Percentiles rank a stretch among this genome's conserved stretches.
phyloP scores from a whole-genome alignment of 179 eudicot species.

The Gypsophila paniculata region DNA sequence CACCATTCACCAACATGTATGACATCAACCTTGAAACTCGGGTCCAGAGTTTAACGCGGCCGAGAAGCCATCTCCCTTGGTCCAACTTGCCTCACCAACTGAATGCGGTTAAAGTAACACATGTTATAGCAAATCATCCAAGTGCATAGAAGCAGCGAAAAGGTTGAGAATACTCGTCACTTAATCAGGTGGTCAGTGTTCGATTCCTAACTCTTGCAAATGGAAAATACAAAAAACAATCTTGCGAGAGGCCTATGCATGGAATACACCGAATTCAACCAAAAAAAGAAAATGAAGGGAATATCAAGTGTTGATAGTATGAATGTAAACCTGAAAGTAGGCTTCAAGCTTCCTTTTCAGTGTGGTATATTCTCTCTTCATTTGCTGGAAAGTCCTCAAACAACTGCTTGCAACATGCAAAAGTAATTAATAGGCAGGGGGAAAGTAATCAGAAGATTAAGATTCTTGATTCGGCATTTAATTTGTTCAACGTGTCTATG shows the following conservation, averaged over 20 bases:
- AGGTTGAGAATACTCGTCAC: neutral
- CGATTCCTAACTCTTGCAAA: too few relatives aligned
- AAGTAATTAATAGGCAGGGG: neutral
- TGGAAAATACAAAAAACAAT: too few relatives aligned
- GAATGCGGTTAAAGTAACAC: neutral
- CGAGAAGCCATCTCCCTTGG: constrained; percentile 62
- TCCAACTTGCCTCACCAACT: constrained; percentile 79
- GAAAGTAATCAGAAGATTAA: constrained; percentile 1
- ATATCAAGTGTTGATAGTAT: neutral
- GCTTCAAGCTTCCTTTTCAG: constrained; percentile 81
- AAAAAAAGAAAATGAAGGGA: neutral
- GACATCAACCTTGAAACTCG: constrained; percentile 1
- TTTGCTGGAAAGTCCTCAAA: constrained; percentile 72
- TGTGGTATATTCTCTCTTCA: constrained; percentile 75
- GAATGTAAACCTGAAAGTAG: constrained; percentile 66
- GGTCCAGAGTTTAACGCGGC: constrained; percentile 26
- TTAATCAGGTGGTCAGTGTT: too few relatives aligned
- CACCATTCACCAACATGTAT: constrained; percentile 1
- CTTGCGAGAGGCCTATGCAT: too few relatives aligned
- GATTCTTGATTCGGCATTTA: constrained; percentile 15
- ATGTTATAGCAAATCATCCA: neutral
- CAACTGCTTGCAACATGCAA: constrained; percentile 48
- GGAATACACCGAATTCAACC: too few relatives aligned
- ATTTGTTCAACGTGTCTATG: constrained; percentile 2
- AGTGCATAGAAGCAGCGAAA: constrained; percentile 6